Evolutionary conservation across 345 rosid genomes (phyloP), one percentile per base, ranked within the genome.

Genomic region (Anastatica hierochuntica): DNA sequence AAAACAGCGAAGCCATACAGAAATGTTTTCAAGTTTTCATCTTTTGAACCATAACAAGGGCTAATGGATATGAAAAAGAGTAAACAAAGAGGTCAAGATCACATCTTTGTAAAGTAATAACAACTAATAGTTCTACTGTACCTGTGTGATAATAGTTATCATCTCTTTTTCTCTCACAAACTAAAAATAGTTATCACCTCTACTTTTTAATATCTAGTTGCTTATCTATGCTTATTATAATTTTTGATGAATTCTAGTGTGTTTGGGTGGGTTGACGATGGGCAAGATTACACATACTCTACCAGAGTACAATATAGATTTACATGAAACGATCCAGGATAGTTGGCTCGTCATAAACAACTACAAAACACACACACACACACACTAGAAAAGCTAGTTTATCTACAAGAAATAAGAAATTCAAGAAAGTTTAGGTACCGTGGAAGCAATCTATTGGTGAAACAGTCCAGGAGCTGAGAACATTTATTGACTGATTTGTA

Each of bases 391-490:
- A 50, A 43, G 24, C 53, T 34, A 49, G 31, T 17, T 31, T 41
- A 47, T 47, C 36, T 15, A 41, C n/a, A 8, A 31, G 44, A 62
- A 45, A 19, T 42, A 49, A 24, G 61, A 61, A 14, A 49, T 7
- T 49, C n/a, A 39, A 62, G 71, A 63, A 62, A 52, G 14, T 31
- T 12, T 54, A 56, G 38, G 45, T 90, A 90, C 98, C 96, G 69
- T 67, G 95, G 85, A 58, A 90, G 77, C 60, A 87, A 58, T 62
- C 74, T 78, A 55, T 57, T 44, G 53, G 87, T 76, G 73, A 74
- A 73, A 73, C 96, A 87, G 42, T 79, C 79, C 80, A 84, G 69
- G 60, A 90, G 88, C 67, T 71, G 79, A 68, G 74, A 64, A 14
- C 72, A 45, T 11, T 67, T 62, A 60, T 74, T 74, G 15, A 68